Percentiles rank a stretch among this genome's conserved stretches.
Conservation (phyloP, 2,329 filamentous ascomycete species). For the Ophiostoma pallidulum region DNA sequence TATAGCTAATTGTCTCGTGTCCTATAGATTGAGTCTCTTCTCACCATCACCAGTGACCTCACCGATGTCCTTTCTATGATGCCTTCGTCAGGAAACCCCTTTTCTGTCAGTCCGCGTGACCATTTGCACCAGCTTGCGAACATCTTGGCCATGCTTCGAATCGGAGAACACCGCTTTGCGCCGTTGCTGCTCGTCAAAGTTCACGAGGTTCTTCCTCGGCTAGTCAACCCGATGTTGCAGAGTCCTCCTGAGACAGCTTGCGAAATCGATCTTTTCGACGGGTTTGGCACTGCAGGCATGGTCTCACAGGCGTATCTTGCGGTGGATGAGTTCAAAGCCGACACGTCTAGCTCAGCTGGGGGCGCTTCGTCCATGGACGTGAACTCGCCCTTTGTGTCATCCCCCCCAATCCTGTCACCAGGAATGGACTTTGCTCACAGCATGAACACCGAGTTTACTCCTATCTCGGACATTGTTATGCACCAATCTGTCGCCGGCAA, state of each 20-base stretch:
- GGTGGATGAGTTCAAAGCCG: slow-evolving; percentile 40
- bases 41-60: slow-evolving; percentile 65
- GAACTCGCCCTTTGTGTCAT: slow-evolving; percentile 42
- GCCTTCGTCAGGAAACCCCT: slow-evolving; percentile 50
- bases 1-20: not conserved
- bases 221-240: slow-evolving; percentile 51
- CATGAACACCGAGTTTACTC: slow-evolving; percentile 34
- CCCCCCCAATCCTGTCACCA: slow-evolving; percentile 45
- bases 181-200: slow-evolving; percentile 70
- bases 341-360: slow-evolving; percentile 30
- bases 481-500: slow-evolving; percentile 30
- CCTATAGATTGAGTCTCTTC: slow-evolving; percentile 62
- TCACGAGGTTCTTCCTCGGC: slow-evolving; percentile 56
- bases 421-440: slow-evolving; percentile 38
- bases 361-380: slow-evolving; percentile 31
- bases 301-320: slow-evolving; percentile 38
- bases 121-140: slow-evolving; percentile 61
- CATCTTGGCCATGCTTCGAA: slow-evolving; percentile 61
- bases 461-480: slow-evolving; percentile 47
- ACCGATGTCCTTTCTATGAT: slow-evolving; percentile 63
- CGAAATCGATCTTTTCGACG: slow-evolving; percentile 55
- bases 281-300: slow-evolving; percentile 55
- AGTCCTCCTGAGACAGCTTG: slow-evolving; percentile 45
- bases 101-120: slow-evolving; percentile 59
- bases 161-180: slow-evolving; percentile 65